Evolutionary conservation across 176 grass and related monocot genomes (phyloP), one percentile per base, ranked within the genome.

Genomic region (Poa pratensis): DNA sequence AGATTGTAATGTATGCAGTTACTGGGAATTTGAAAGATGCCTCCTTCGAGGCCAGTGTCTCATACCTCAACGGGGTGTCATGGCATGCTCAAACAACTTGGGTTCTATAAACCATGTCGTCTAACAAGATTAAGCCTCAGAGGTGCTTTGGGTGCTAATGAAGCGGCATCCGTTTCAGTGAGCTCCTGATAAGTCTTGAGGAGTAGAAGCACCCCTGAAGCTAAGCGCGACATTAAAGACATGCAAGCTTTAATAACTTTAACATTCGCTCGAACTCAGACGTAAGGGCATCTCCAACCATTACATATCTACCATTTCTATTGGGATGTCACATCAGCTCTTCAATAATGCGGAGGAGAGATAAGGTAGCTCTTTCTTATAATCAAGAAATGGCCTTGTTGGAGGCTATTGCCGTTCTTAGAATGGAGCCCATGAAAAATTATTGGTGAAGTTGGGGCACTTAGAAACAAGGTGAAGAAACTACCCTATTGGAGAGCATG

Each of bases 1-100:
- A 43, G 66, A 58, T 57, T 22, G 9, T 75, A 49, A 7, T 19
- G 15, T 42, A 45, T 83, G 34, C 54, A 77, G 61, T 52, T 85
- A 82, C 34, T 72, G 14, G 48, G 68, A 66, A 39, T 27, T 34
- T 59, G 52, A 51, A 51, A 82, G 27, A 58, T 45, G 18, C 22
- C 12, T 39, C n/a, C 19, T 82, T 5, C 45, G 7, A 28, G 61
- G 61, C 2, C 20, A 20, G 43, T 67, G 27, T 23, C 61, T 80
- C 26, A 49, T 51, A 27, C 78, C 78, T 80, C 26, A 46, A 80
- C 1, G 18, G 1, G 6, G 26, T 32, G 23, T 49, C 48, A 49
- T 49, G 48, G 12, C 48, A 49, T 49, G 48, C 48, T 15, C 48
- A 49, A 15, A 49, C 48, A 49, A 3, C 48, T 49, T 15, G 45